Evolutionary conservation across 2,329 filamentous ascomycete species (phyloP).

Genomic region (Beauveria sp.): DNA sequence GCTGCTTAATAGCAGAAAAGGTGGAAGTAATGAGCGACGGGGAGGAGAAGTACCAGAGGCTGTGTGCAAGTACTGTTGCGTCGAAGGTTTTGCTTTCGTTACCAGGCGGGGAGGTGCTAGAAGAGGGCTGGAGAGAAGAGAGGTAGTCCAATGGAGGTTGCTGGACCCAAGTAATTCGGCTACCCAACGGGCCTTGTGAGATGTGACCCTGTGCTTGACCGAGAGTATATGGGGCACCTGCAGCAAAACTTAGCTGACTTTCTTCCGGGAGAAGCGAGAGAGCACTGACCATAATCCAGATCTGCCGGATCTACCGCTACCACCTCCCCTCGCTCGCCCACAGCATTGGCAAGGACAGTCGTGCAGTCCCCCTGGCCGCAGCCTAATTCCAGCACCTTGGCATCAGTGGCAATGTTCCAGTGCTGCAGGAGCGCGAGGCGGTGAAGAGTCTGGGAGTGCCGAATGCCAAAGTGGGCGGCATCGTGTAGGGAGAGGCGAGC

Average conservation of each 20-base stretch:
- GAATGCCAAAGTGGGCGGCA: neutral
- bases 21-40: conserved; percentile 11
- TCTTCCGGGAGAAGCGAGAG: neutral
- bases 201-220: conserved; percentile 13
- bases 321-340: conserved; percentile 32
- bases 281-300: conserved; percentile 31
- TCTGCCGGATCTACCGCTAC: conserved; percentile 41
- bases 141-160: neutral
- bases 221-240: conserved; percentile 13
- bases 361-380: conserved; percentile 50
- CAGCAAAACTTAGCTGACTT: neutral
- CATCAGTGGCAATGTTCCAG: conserved; percentile 26
- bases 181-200: conserved; percentile 10
- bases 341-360: conserved; percentile 36
- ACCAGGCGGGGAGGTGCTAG: neutral
- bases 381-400: conserved; percentile 42
- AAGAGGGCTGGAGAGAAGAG: neutral
- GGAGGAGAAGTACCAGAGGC: conserved; percentile 13
- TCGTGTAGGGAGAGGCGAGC: conserved; percentile 14
- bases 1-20: conserved; percentile 13
- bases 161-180: conserved; percentile 7
- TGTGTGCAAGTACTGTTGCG: conserved; percentile 12
- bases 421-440: conserved; percentile 22
- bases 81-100: conserved; percentile 3
- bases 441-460: conserved; percentile 18